Base-by-base conservation (phyloP, 768 basidiomycete genomes). In the Astraeus odoratus region DNA sequence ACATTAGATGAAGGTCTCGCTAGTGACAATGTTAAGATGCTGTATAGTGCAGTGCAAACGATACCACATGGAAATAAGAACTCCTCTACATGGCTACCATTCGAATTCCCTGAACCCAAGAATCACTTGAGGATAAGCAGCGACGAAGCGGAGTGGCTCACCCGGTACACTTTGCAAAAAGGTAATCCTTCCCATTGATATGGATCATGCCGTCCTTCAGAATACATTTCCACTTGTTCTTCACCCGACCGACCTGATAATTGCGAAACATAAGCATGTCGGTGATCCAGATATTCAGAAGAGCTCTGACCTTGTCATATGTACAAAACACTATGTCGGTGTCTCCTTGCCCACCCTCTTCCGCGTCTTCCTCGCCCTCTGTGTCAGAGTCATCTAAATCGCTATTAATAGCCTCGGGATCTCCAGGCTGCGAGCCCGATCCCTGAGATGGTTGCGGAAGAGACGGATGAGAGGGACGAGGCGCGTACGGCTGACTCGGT, bases 191-290 rank as follows among this genome's bases (percentile, higher is more conserved):
- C 24, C 95, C 95, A 52, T 96, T 96, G 54, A 96, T 80, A 55
- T 92, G 89, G 51, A 97, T 88, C 83, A 98, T 91, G 3, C 96
- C 96, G 53, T 98, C 96, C 67, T 96, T 96, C 42, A 99, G 75
- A 19, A 90, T 82, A 49, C 93, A 94, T 73, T 98, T 99, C 96
- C 96, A 99, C 71, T 98, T 99, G 71, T 96, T 98, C 70, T 98
- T 99, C 20, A 98, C 95, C n/a, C 96, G 78, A 35, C 94, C 92
- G 27, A 98, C 95, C 94, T 98, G 53, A 16, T 33, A 34, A 4
- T 19, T 30, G 10, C 30, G 22, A 12, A 15, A 40, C 49, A 15
- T 52, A 46, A 39, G 25, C 25, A n/a, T n/a, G 3, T 2, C 1
- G 34, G 9, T 40, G 25, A 42, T 35, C 26, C 50, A n/a, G 45